Base-by-base conservation (phyloP, 495 filamentous ascomycete species). In the Penicillium canescens region DNA sequence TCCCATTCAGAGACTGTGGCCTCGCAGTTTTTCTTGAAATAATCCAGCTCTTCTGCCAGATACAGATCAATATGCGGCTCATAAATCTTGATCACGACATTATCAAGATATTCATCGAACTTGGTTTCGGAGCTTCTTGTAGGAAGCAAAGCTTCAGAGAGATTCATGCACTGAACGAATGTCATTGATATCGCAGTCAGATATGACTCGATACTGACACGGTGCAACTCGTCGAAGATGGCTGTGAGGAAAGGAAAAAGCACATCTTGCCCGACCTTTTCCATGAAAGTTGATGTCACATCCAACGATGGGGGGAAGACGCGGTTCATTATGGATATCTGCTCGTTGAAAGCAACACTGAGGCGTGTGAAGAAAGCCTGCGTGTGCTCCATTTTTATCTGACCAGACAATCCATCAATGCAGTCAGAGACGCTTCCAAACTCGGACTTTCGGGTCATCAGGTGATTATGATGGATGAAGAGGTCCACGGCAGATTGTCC, bases 51-150 rank as follows among this genome's bases (percentile, higher is more conserved):
- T 61, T 98, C 94, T 46, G 89, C 86, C 14, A 98, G 79, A 69
- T 98, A 99, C 2, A 96, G 72, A 69, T 98, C 95, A 26, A 97
- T 78, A 63, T 98, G 92, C 39, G 88, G 90, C 63, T 98, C 93
- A 63, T 95, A 97, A 0, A 90, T 82, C 54, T 80, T 82, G 12
- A 81, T 68, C 23, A 93, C 77, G 16, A 90, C 77, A 46, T 81
- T 68, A 42, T 81, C 75, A 18, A 84, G 69, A 18, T 82, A 78
- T 6, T 84, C 75, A 10, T 74, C 61, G 54, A 86, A 87, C 9
- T 77, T 75, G 21, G 79, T 69, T 11, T 76, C 71, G 5, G 83
- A 83, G 39, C 70, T 79, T 60, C 83, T 86, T 13, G 86, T 83
- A 23, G 86, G 81, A 50, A 79, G 72, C 13, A 98, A 62, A 3